Base-by-base conservation (phyloP, 2,329 filamentous ascomycete species). In the Phyllosticta citrichinensis region DNA sequence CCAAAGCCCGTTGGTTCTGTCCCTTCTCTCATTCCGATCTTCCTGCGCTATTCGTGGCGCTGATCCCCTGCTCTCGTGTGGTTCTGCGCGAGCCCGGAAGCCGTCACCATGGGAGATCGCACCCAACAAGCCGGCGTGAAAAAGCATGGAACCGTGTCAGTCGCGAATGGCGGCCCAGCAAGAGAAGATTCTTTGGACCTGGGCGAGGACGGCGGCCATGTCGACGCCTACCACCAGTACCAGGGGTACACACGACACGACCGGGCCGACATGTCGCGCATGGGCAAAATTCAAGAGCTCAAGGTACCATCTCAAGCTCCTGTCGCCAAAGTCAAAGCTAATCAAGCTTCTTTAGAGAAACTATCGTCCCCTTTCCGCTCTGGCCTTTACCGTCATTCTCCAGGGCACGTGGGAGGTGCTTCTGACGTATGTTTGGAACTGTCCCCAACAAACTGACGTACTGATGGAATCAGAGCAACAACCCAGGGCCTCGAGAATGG, bases 361-460 rank as follows among this genome's bases (percentile, higher is more conserved):
- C 66, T 82, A 82, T 66, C 73, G 76, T 9, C 79, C 79, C 64
- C 65, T 79, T 58, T 78, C 77, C 5, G 81, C 80, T 51, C 71
- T 82, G 9, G 79, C 79, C 10, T 82, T 82, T 63, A 77, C 77
- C 25, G 79, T 78, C 63, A 78, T 80, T 30, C 72, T 81, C 25
- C 76, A 81, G 64, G 77, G 78, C 58, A 82, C 81, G 0, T 84
- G 81, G 81, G 81, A 83, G 67, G 74, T 76, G 30, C 71, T 76
- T 2, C 67, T 80, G 9, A 71, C 74, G 65, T 75, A 52, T 19
- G 62, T 63, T n/a, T 24, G 3, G 19, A n/a, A 33, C 5, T 11
- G 19, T 19, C 3, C 35, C 20, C 14, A 19, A 20, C 4, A 25
- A n/a, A 52, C 22, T 56, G 35, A 55, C 52, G 30, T 56, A 20